Conservation (phyloP, 306 rosid species). For the Quercus bicolor region DNA sequence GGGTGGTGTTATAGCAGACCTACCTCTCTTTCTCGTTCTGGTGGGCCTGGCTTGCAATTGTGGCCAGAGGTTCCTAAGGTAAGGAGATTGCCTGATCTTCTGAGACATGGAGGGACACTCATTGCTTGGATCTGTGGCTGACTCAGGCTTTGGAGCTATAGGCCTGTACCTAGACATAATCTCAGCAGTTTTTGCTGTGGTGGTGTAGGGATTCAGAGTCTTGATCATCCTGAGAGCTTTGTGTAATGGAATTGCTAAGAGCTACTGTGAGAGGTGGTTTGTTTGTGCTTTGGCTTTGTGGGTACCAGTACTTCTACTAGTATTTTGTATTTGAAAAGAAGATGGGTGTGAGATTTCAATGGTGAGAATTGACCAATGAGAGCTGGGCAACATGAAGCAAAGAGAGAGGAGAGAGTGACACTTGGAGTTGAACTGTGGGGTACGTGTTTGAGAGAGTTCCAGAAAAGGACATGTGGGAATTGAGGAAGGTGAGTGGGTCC, state of each 20-base stretch:
- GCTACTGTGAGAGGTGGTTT: too few species aligned
- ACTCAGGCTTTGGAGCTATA: constrained; percentile 90
- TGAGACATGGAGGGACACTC: constrained; percentile 44
- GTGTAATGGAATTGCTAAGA: too few species aligned
- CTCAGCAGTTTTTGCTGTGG: constrained; percentile 73
- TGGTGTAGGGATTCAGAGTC: constrained; percentile 59
- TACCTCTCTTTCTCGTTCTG: constrained; percentile 71
- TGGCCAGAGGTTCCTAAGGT: constrained; percentile 75
- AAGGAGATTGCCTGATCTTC: constrained; percentile 73
- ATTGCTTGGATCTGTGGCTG: constrained; percentile 25
- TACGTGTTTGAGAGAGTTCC: constrained; percentile 57
- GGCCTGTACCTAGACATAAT: constrained; percentile 93
- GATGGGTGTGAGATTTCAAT: constrained; percentile 2
- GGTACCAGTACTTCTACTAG: too few species aligned
- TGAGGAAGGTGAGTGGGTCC: constrained; percentile 45
- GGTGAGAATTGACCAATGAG: constrained; percentile 35
- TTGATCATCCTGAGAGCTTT: constrained; percentile 49
- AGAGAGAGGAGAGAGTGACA: constrained; percentile 50
- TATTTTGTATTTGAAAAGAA: not conserved
- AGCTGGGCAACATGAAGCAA: constrained; percentile 52
- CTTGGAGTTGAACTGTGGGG: constrained; percentile 63
- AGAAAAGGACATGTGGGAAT: constrained; percentile 41
- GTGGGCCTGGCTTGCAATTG: constrained; percentile 89
- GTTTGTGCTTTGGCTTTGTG: too few species aligned
- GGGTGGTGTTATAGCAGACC: constrained; percentile 50